phyloP scores from a whole-genome alignment of 495 filamentous ascomycete species.

The Xylaria acuta region DNA sequence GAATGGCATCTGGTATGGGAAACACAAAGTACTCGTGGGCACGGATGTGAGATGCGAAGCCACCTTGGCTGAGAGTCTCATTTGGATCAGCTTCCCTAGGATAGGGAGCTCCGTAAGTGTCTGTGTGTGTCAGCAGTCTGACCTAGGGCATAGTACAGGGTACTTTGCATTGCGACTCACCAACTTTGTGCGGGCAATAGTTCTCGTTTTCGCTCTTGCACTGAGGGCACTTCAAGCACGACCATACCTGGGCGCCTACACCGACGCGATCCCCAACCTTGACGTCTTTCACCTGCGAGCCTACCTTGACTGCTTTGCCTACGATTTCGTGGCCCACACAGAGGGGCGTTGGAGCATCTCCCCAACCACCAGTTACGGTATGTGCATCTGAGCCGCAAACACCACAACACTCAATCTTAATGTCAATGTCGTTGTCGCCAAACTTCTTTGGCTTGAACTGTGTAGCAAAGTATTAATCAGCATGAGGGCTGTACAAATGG shows the following conservation, averaged over 20 bases:
- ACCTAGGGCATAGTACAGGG: background rate
- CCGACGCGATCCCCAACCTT: conserved; percentile 81
- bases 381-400: conserved; percentile 83
- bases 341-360: conserved; percentile 66
- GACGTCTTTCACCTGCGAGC: conserved; percentile 63
- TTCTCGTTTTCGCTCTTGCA: conserved; percentile 69
- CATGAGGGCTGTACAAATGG: background rate
- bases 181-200: conserved; percentile 71
- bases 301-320: conserved; percentile 74
- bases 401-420: conserved; percentile 76
- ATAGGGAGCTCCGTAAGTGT: conserved; percentile 70
- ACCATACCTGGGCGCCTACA: conserved; percentile 77
- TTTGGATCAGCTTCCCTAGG: conserved; percentile 45
- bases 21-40: conserved; percentile 79
- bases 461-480: conserved; percentile 16
- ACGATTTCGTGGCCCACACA: conserved; percentile 81
- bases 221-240: conserved; percentile 64
- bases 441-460: conserved; percentile 82
- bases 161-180: conserved; percentile 32
- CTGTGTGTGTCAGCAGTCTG: conserved; percentile 10
- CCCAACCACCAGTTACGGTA: conserved; percentile 80
- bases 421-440: conserved; percentile 75
- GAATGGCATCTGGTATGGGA: conserved; percentile 73
- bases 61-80: conserved; percentile 43
- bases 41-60: conserved; percentile 63